These are phyloP conservation scores for Stephanodiscus minutulus DNA, from an alignment of 108 stramenopile species.

Conservation along the genomic window DNA sequence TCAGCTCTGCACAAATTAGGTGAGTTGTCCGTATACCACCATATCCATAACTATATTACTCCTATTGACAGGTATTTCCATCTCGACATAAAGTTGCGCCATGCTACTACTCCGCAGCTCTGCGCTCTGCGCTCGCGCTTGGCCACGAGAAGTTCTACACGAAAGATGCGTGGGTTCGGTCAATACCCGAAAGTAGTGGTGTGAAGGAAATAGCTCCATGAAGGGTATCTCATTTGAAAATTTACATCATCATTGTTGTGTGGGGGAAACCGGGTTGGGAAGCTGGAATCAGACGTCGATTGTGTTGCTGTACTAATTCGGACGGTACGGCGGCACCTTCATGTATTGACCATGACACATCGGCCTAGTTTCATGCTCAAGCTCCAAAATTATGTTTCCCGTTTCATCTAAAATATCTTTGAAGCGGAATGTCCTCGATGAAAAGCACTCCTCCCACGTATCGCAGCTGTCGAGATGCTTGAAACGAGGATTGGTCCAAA, in stretches of 20 bases:
- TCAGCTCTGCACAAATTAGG: conserved; percentile 34
- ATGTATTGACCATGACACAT: conserved; percentile 47
- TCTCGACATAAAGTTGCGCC: conserved; percentile 15
- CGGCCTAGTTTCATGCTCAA: conserved; percentile 55
- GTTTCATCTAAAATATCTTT: conserved; percentile 45
- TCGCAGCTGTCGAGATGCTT: conserved; percentile 61
- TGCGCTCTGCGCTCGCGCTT: conserved; percentile 27
- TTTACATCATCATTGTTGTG: too few relatives aligned
- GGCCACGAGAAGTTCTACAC: conserved; percentile 25
- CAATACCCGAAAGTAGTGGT: neutral
- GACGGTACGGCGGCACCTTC: conserved; percentile 40
- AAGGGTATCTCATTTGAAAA: too few relatives aligned
- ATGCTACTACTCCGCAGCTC: conserved; percentile 27
- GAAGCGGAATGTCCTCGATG: conserved; percentile 50
- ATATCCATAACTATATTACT: neutral
- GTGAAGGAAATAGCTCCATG: neutral
- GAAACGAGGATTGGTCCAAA: conserved; percentile 60
- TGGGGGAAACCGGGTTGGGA: too few relatives aligned
- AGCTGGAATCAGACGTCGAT: too few relatives aligned
- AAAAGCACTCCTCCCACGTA: conserved; percentile 56
- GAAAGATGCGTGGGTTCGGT: conserved; percentile 29
- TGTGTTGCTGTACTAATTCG: conserved; percentile 11
- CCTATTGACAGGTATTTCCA: neutral
- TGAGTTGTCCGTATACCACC: neutral
- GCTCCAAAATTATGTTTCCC: conserved; percentile 35